Percentiles rank a stretch among this genome's conserved stretches.
Evolutionary conservation across 148 eudicot species (phyloP).

Genomic region (Agrostemma githago): DNA sequence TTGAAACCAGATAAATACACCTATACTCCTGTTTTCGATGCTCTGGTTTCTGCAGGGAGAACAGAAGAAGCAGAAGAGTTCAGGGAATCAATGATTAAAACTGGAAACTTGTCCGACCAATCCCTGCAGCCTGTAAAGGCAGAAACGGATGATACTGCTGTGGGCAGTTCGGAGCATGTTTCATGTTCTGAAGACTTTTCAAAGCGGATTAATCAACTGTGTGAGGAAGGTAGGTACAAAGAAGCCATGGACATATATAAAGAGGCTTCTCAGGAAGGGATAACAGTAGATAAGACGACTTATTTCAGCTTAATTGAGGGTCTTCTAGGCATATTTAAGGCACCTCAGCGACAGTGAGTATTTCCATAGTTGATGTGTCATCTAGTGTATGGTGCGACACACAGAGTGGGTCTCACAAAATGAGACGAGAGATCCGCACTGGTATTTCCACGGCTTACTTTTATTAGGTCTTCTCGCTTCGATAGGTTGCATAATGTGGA

Average conservation of each 20-base stretch:
- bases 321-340: slow-evolving; percentile 39
- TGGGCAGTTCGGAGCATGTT: slow-evolving; percentile 28
- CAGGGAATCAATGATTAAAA: too few relatives aligned
- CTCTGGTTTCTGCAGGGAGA: slow-evolving; percentile 49
- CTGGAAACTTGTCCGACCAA: slow-evolving; percentile 23
- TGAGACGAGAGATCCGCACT: too few relatives aligned
- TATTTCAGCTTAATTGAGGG: slow-evolving; percentile 64
- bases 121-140: slow-evolving; percentile 22
- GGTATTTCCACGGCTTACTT: not conserved
- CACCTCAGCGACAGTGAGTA: slow-evolving; percentile 9
- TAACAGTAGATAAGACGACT: slow-evolving; percentile 39
- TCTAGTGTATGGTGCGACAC: too few relatives aligned
- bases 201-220: slow-evolving; percentile 52
- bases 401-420: too few relatives aligned
- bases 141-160: slow-evolving; percentile 22
- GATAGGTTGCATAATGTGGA: not conserved
- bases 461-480: not conserved
- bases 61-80: slow-evolving; percentile 25
- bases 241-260: slow-evolving; percentile 61
- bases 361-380: too few relatives aligned
- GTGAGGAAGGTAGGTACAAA: slow-evolving; percentile 48
- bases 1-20: slow-evolving; percentile 64
- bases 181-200: slow-evolving; percentile 36
- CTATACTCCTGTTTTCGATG: slow-evolving; percentile 47
- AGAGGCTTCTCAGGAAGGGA: slow-evolving; percentile 46